Evolutionary conservation across 139 green algal species (phyloP), one percentile per base, ranked within the genome.

Genomic region (Coelastrella sp.): DNA sequence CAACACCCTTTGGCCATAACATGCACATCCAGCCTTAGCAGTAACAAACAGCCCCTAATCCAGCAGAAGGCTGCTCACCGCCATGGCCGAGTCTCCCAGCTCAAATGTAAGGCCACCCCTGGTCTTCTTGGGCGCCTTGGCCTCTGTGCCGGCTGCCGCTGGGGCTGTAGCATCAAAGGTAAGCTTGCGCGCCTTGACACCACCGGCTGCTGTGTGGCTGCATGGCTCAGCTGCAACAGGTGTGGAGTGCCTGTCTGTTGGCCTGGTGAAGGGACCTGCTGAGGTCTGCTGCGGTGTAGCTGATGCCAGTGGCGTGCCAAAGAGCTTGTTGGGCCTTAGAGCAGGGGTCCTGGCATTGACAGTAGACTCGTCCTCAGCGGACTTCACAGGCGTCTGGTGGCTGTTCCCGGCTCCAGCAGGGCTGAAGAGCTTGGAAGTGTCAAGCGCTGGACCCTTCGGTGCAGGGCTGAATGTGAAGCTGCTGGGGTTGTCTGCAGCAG

Each of bases 391-490:
- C 20, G 83, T 88, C 65, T 71, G 47, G 32, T 79, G 64, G 68
- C 66, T 58, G 8, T 60, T 80, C 19, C 7, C 7, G 83, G 20
- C 32, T 32, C 56, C 14, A 58, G 58, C 80, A 57, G 58, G 58
- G 14, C 59, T 64, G 32, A 22, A 57, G 47, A 8, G 47, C 17
- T 54, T 73, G 83, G 65, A 80, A 54, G 66, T 11, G 47, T 80
- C 60, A 14, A 32, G n/a, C 11, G 8, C 11, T 17, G 83, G 83
- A 61, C 77, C 65, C 32, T 57, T 10, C 7, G 68, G 83, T 61
- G 61, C 32, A 56, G 85, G 85, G 73, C 85, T 90, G 85, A 90
- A 90, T 47, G 74, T 83, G 85, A 90, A 90, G 65, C 7, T 13
- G 59, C 73, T 75, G n/a, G 71, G 16, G 23, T 32, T 56, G 23